phyloP scores from a whole-genome alignment of 192 early-diverging fungal species.

The Piromyces finnis region DNA sequence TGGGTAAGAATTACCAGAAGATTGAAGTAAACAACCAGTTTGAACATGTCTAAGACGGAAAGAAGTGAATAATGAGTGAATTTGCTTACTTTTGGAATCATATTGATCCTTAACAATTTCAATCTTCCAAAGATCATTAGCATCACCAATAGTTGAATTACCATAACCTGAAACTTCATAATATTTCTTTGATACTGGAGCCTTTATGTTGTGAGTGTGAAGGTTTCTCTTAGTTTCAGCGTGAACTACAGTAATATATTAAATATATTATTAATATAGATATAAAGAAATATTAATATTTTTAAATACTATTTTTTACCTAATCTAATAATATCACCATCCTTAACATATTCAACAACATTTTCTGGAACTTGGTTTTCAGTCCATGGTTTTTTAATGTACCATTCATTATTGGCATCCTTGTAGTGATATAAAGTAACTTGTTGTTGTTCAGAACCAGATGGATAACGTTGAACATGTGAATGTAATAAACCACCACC shows the following conservation, averaged over 20 bases:
- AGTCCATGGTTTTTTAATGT: constrained; percentile 42
- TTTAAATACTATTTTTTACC: too few relatives aligned
- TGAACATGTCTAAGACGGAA: constrained; percentile 59
- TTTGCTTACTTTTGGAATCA: not conserved
- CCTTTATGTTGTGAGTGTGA: constrained; percentile 66
- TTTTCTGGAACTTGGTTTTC: not conserved
- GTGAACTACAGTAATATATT: constrained; percentile 24
- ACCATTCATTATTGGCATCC: constrained; percentile 87
- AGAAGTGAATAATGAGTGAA: constrained; percentile 60
- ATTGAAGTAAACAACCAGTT: constrained; percentile 58
- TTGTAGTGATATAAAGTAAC: constrained; percentile 86
- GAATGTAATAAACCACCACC: constrained; percentile 90
- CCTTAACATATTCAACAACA: constrained; percentile 34
- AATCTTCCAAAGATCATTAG: constrained; percentile 81
- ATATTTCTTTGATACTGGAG: constrained; percentile 50
- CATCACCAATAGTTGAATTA: constrained; percentile 44
- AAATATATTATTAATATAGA: too few relatives aligned
- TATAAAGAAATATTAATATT: too few relatives aligned
- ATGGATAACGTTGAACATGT: constrained; percentile 67
- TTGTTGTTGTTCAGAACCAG: constrained; percentile 88
- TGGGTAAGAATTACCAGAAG: constrained; percentile 58
- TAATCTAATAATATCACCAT: constrained; percentile 71
- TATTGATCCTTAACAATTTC: constrained; percentile 44
- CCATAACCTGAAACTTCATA: constrained; percentile 90
- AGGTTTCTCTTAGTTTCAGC: constrained; percentile 49